phyloP scores from a whole-genome alignment of 371 early-diverging fungal genomes.

The Funneliformis caledonium region DNA sequence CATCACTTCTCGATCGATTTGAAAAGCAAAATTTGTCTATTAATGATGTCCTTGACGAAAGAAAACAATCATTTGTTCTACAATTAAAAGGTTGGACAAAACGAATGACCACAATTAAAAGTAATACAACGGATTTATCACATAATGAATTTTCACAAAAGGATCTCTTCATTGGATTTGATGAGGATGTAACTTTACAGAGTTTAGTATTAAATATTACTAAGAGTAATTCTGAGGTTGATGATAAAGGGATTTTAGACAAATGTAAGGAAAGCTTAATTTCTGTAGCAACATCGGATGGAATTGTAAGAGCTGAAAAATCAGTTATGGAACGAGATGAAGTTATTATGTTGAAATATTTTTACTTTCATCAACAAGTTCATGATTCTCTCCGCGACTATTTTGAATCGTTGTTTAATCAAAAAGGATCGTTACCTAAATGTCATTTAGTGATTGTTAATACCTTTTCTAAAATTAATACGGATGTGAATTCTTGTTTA shows the following conservation, averaged over 20 bases:
- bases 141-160: slow-evolving; percentile 22
- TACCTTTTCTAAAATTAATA: slow-evolving; percentile 40
- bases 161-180: slow-evolving; percentile 39
- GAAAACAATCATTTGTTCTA: background rate
- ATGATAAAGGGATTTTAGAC: background rate
- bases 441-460: slow-evolving; percentile 25
- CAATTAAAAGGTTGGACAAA: background rate
- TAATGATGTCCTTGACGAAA: slow-evolving; percentile 28
- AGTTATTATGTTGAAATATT: background rate
- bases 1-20: slow-evolving; percentile 39
- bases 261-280: slow-evolving; percentile 33
- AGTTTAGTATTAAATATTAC: slow-evolving; percentile 27
- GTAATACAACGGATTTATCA: background rate
- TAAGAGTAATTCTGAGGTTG: background rate
- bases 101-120: background rate
- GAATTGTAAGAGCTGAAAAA: slow-evolving; percentile 1
- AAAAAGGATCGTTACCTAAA: background rate
- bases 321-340: background rate
- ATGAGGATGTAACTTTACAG: slow-evolving; percentile 35
- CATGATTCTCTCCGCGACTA: slow-evolving; percentile 7
- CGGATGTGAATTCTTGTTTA: slow-evolving; percentile 28
- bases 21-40: slow-evolving; percentile 34
- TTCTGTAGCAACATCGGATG: slow-evolving; percentile 21
- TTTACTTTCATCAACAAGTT: slow-evolving; percentile 7
- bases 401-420: background rate